phyloP scores from a whole-genome alignment of 345 rosid species.

The Syzygium jambos region DNA sequence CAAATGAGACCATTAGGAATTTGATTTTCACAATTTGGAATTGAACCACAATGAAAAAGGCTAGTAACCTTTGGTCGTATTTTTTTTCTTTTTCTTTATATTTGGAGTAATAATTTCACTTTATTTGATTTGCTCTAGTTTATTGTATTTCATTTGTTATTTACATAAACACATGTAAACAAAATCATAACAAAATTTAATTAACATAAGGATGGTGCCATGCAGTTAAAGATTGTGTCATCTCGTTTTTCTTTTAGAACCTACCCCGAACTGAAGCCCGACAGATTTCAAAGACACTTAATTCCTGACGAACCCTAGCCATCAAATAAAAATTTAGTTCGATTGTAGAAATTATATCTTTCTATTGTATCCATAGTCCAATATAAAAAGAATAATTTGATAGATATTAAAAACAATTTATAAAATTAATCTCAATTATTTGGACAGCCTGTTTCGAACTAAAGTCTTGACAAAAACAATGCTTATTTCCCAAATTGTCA shows the following conservation, averaged over 20 bases:
- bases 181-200: neutral
- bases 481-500: neutral
- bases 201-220: neutral
- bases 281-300: neutral
- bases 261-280: neutral
- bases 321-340: neutral
- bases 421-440: too few species aligned
- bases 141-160: neutral
- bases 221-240: neutral
- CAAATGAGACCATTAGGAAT: neutral
- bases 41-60: neutral
- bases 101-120: neutral
- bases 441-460: neutral
- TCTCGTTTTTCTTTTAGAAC: neutral
- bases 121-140: neutral
- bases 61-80: neutral
- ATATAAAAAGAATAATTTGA: too few species aligned
- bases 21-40: neutral
- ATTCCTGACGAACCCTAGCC: rapidly evolving
- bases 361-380: neutral
- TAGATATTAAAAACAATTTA: too few species aligned
- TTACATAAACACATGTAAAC: neutral
- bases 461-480: neutral
- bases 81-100: neutral
- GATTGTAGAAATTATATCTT: neutral